Base-by-base conservation (phyloP, 164 flowering plant species). In the Stephania yunnanensis region DNA sequence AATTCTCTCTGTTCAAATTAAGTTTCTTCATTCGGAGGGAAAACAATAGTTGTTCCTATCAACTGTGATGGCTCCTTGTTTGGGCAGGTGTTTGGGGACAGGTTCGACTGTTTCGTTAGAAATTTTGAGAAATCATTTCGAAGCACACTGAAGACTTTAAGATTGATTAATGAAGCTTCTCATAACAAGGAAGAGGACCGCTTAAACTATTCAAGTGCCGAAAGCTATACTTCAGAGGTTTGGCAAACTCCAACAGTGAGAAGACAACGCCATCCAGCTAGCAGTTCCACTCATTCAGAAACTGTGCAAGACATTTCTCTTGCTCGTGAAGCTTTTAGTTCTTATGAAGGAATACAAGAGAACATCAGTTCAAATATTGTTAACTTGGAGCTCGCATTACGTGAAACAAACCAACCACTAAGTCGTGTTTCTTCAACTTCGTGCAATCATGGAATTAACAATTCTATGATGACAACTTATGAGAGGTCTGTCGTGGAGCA, bases 91-190 rank as follows among this genome's bases (percentile, higher is more conserved):
- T 93, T 85, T 80, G 98, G 94, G n/a, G 80, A 89, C 76, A 87
- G 86, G 78, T 87, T 87, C 75, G 87, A 90, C 71, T 71, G 82
- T 76, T 94, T 96, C 73, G 82, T 81, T 29, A 74, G 76, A 48
- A 96, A 89, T 82, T 93, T 96, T 78, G 95, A 90, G 78, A 85
- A 81, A 79, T 92, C 97, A 75, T 96, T 93, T 78, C 82, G 83
- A 53, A 90, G 92, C 83, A 94, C 97, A 11, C 83, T 96, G 78
- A 87, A 86, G 83, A 94, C 97, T 69, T 86, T 92, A 69, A 84
- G 82, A 76, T 75, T 82, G 83, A 82, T 93, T 76, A 86, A 81
- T 75, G 86, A 81, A 77, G 71, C 64, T 75, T 80, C 83, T 74
- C 50, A 65, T 4, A 30, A 76, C 61, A 74, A 74, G 73, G 50